Conservation (phyloP, 164 flowering plant species). For the Vitis rupestris region DNA sequence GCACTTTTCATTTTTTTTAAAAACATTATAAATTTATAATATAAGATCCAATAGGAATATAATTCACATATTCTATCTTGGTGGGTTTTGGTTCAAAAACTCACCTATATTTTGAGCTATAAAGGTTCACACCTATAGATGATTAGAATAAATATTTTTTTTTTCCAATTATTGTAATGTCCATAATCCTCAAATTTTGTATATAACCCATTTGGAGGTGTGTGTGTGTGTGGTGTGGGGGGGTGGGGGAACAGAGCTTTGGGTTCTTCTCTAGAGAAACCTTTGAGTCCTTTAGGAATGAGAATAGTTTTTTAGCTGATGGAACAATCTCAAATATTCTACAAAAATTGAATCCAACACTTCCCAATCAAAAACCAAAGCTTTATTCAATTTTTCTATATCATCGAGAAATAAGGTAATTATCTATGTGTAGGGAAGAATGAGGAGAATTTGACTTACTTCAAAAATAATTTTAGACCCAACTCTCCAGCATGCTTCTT, state of each 20-base stretch:
- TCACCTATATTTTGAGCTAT: no score
- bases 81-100: no score
- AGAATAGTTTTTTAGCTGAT: slow-evolving; percentile 61
- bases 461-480: slow-evolving; percentile 58
- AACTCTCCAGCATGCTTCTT: slow-evolving; percentile 44
- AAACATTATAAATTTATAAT: no score
- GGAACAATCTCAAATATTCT: slow-evolving; percentile 81
- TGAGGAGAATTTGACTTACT: slow-evolving; percentile 25
- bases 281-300: slow-evolving; percentile 58
- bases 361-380: background rate
- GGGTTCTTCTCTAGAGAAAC: slow-evolving; percentile 64
- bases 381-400: background rate
- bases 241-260: slow-evolving; percentile 27
- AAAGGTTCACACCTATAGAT: no score
- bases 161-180: no score
- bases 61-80: no score
- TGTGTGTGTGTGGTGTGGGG: no score
- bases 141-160: no score
- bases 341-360: background rate
- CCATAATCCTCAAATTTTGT: no score
- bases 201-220: slow-evolving; percentile 28
- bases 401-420: background rate
- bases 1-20: no score
- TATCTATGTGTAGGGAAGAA: background rate
- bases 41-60: no score